Percentiles rank a stretch among this genome's conserved stretches.
Evolutionary conservation across 2,329 filamentous ascomycete species (phyloP).

Genomic region (Chrysoporthe austroafricana): DNA sequence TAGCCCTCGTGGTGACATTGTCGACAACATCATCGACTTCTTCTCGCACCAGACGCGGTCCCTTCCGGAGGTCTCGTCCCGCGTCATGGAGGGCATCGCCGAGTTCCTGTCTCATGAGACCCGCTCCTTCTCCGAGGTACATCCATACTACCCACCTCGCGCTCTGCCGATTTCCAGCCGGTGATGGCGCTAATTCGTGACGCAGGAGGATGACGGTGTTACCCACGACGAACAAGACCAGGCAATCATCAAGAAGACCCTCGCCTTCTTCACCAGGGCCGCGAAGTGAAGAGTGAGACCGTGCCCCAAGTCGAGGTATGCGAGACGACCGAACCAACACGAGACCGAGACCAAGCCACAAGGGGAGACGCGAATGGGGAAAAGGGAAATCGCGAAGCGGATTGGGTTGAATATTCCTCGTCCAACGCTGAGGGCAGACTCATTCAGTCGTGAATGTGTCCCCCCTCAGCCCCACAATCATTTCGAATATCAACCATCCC

Average conservation of each 20-base stretch:
- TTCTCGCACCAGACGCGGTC: slow-evolving; percentile 11
- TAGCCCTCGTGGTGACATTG: not conserved
- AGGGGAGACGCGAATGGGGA: not conserved
- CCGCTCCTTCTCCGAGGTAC: not conserved
- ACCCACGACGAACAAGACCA: not conserved
- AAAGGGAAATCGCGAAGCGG: not conserved
- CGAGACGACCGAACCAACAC: no score
- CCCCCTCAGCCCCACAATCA: not conserved
- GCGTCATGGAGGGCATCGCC: not conserved
- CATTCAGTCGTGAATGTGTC: not conserved
- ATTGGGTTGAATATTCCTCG: not conserved
- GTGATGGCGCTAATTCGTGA: not conserved
- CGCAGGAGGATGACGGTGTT: not conserved
- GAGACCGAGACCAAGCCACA: no score
- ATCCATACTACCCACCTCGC: no score
- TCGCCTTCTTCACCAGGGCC: not conserved
- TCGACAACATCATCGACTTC: slow-evolving; percentile 9
- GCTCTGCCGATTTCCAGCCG: no score
- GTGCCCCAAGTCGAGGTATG: no score
- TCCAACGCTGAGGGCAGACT: not conserved
- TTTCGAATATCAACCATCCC: slow-evolving; percentile 7
- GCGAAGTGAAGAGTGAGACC: not conserved
- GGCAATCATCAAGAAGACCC: not conserved
- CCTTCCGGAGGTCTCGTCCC: slow-evolving; percentile 4
- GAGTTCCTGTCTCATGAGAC: slow-evolving; percentile 8